phyloP scores from a whole-genome alignment of 495 filamentous ascomycete genomes.

The Copromyces sp. region DNA sequence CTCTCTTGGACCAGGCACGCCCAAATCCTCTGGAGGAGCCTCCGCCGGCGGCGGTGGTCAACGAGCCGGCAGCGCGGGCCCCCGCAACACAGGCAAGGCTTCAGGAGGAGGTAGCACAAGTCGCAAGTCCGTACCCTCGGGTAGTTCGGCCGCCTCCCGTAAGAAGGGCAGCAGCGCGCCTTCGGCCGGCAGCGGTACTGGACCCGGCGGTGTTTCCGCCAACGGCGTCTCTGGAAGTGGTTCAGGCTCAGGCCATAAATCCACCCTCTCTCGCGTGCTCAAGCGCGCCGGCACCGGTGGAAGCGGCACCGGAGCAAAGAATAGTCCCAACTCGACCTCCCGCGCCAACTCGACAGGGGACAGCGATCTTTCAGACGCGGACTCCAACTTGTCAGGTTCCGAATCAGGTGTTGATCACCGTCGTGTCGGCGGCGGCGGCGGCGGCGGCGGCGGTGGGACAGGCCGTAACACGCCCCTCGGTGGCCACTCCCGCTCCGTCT shows the following conservation, averaged over 20 bases:
- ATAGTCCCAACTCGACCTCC: slow-evolving; percentile 40
- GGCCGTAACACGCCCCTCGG: slow-evolving; percentile 2
- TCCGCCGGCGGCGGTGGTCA: slow-evolving; percentile 36
- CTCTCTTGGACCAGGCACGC: slow-evolving; percentile 74
- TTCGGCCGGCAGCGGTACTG: slow-evolving; percentile 39
- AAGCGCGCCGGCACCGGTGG: slow-evolving; percentile 27
- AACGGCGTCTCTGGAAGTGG: background rate
- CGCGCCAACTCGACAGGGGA: slow-evolving; percentile 28
- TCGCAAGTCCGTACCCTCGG: slow-evolving; percentile 54
- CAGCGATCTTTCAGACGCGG: slow-evolving; percentile 58
- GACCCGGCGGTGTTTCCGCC: background rate
- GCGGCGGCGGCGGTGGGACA: slow-evolving; percentile 14
- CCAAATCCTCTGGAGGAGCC: slow-evolving; percentile 51
- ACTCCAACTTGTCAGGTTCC: slow-evolving; percentile 36
- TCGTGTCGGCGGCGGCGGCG: slow-evolving; percentile 34
- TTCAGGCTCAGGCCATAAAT: slow-evolving; percentile 21
- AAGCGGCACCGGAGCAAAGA: slow-evolving; percentile 32
- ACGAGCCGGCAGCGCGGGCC: slow-evolving; percentile 64
- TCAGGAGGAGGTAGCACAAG: slow-evolving; percentile 14
- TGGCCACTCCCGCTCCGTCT: slow-evolving; percentile 10
- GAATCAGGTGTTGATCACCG: slow-evolving; percentile 30
- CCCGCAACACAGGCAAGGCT: slow-evolving; percentile 47
- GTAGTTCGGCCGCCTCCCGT: slow-evolving; percentile 37
- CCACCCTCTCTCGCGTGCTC: slow-evolving; percentile 37
- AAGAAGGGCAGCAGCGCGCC: slow-evolving; percentile 40